Evolutionary conservation across 305 asterid species (phyloP), one percentile per base, ranked within the genome.

Genomic region (Fraxinus angustifolia): DNA sequence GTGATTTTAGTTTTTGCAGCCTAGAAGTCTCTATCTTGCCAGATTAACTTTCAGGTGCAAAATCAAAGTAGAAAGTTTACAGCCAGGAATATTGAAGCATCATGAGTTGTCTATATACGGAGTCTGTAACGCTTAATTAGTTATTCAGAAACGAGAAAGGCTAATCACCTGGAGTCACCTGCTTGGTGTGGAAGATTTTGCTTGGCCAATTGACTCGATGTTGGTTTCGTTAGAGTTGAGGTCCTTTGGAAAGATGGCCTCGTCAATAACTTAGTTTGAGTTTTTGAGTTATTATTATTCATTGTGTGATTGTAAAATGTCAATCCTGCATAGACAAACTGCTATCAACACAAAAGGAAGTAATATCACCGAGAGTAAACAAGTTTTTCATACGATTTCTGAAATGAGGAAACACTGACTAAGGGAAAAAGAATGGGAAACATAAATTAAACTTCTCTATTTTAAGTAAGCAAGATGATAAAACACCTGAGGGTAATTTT

Each of bases 221-320:
- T 96, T 81, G 99, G 99, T 87, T 93, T 94, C 99, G 92, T 92
- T 56, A 94, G 92, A 80, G 98, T 96, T 78, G 99, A 94, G 75
- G 85, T 84, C 91, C 95, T 94, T 36, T 94, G 88, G 76, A 79
- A 84, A 73, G 86, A 79, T 48, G 93, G 90, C 88, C 92, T 94
- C 78, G 34, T 79, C 6, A 87, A 68, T 73, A 45, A 82, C 88
- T 87, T 91, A 35, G 84, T 56, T 85, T 87, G 92, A 84, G 82
- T 82, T 82, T 85, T 87, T 76, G 88, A 79, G 76, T 79, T 75
- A 75, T 79, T 81, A 84, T 82, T 87, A 81, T 86, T 88, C 78
- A 36, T 81, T 83, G 75, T 86, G 77, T 84, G 91, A 87, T 91
- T 87, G 86, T 87, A 85, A 87, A 84, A 90, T 77, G 88, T 88